Evolutionary conservation across 495 filamentous ascomycete genomes (phyloP), one percentile per base, ranked within the genome.

Genomic region (Gamarada debralockiae): DNA sequence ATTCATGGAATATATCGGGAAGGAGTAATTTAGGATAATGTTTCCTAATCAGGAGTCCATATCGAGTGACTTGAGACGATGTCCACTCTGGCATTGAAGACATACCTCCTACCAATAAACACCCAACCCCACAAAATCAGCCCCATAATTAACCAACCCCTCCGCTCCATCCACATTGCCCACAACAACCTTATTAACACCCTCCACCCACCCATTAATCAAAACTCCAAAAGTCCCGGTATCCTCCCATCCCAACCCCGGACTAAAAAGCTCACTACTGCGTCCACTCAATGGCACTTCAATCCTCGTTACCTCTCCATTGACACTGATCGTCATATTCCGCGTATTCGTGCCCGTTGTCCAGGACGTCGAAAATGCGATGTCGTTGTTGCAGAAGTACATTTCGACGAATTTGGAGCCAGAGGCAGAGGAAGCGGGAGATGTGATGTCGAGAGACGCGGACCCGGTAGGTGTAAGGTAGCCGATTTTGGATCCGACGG

Each of bases 301-400:
- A 1, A 76, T 57, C 18, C 72, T 50, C 6, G 69, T 67, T 0
- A 70, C 61, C 1, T 42, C n/a, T 3, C 61, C 67, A 47, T 77
- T 77, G 0, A 77, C 56, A 0, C 60, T 47, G n/a, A 77, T 50
- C 0, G 73, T 75, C 17, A 74, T 63, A 44, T 75, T 77, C 2
- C 73, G 52, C 0, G 68, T 65, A 31, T 73, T 75, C 0, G 68
- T 65, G 0, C 70, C 73, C 33, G 50, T 67, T 1, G 47, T 64
- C 69, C 67, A 73, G 13, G 67, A 56, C 0, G 66, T 69, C 0
- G 61, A 52, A 29, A 74, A 63, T 0, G 73, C 67, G 34, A 77
- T 62, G 5, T 73, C 73, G 46, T 77, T 75, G 50, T 75, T 74
- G 55, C 67, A 69, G 48, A 70, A 74, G 52, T 74, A 70, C 6